Percentiles rank a stretch among this genome's conserved stretches.
These are phyloP conservation scores for Fomitopsis pinicola DNA, from an alignment of 1,284 basidiomycete genomes.

Conservation along the genomic window DNA sequence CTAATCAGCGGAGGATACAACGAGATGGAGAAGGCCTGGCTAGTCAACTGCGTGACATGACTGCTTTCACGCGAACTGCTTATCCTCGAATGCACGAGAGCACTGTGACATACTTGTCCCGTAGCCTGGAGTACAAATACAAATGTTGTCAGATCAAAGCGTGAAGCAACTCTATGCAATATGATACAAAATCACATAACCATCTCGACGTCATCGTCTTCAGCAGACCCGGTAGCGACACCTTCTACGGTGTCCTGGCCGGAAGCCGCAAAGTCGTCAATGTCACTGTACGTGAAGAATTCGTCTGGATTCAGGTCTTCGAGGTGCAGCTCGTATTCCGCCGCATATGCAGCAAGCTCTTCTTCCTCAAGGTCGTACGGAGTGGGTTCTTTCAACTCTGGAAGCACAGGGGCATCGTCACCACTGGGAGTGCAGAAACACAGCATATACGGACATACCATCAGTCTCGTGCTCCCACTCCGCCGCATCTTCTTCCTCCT, in stretches of 20 bases:
- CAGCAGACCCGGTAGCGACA: background rate
- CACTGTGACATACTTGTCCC: background rate
- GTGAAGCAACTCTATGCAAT: background rate
- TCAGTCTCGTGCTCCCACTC: conserved; percentile 54
- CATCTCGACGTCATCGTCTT: conserved; percentile 5
- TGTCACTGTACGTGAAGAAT: conserved; percentile 27
- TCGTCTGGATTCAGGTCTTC: conserved; percentile 36
- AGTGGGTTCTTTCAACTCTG: conserved; percentile 4
- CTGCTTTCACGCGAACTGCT: too few relatives aligned
- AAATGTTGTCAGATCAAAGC: background rate
- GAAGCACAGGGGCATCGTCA: background rate
- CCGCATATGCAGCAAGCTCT: conserved; percentile 56
- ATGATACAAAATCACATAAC: background rate
- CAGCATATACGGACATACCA: conserved; percentile 24
- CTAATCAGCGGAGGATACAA: too few relatives aligned
- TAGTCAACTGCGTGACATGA: too few relatives aligned
- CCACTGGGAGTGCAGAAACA: background rate
- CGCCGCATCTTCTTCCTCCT: conserved; percentile 43
- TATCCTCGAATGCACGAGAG: background rate
- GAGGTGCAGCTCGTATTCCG: conserved; percentile 51
- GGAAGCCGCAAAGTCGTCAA: conserved; percentile 14
- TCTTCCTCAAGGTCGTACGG: conserved; percentile 44
- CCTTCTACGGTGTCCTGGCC: background rate
- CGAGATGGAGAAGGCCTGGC: too few relatives aligned
- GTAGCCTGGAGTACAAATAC: background rate